These are phyloP conservation scores for Wickerhamiella nectarea DNA, from an alignment of 805 yeast species.

Conservation along the genomic window DNA sequence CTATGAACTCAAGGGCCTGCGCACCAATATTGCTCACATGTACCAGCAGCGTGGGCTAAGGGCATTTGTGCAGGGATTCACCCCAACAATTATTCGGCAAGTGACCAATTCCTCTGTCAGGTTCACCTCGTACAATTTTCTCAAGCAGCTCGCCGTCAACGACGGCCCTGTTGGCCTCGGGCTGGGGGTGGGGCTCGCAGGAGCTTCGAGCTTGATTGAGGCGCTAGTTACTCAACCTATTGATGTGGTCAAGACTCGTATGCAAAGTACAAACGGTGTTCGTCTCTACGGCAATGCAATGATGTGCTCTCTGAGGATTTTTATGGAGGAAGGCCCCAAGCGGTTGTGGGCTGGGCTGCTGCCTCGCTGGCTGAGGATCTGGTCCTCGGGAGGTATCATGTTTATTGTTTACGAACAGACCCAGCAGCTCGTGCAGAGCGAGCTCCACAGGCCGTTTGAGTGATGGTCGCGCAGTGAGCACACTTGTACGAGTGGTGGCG, in stretches of 20 bases:
- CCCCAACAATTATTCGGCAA: constrained; percentile 74
- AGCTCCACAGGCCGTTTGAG: constrained; percentile 17
- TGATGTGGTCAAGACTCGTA: constrained; percentile 73
- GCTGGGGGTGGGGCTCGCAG: constrained; percentile 33
- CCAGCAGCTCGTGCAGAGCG: constrained; percentile 10
- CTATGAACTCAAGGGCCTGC: constrained; percentile 17
- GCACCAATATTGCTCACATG: constrained; percentile 37
- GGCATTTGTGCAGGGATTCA: constrained; percentile 72
- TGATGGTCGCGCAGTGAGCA: not conserved
- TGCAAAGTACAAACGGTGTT: constrained; percentile 47
- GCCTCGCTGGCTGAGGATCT: constrained; percentile 58
- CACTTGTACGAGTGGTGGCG: no score
- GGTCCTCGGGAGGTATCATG: constrained; percentile 57
- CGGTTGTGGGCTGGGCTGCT: constrained; percentile 28
- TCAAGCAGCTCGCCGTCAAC: constrained; percentile 42
- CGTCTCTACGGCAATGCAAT: constrained; percentile 26
- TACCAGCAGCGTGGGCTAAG: constrained; percentile 55
- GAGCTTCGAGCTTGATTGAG: constrained; percentile 57
- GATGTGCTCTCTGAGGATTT: constrained; percentile 25
- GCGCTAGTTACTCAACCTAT: constrained; percentile 75
- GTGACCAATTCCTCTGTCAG: constrained; percentile 65
- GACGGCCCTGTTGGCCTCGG: constrained; percentile 18
- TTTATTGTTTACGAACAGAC: constrained; percentile 41
- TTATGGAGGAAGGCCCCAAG: constrained; percentile 29
- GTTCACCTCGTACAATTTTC: constrained; percentile 66